A percentile compares a stretch with the other conserved stretches of the same genome.
Conservation (phyloP, 441 rosid genomes). For the Hura crepitans region DNA sequence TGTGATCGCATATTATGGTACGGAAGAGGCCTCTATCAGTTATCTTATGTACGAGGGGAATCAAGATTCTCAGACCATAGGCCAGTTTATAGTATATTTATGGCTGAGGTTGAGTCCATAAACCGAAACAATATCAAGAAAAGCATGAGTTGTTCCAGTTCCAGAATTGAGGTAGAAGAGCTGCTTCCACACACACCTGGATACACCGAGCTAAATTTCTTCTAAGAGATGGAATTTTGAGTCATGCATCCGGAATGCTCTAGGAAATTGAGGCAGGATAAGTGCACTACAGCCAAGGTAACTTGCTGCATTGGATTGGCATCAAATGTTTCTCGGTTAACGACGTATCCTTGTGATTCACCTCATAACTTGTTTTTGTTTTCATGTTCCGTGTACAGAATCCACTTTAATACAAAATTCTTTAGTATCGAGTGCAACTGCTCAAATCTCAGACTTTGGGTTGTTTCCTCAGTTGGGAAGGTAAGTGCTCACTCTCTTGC, state of each 20-base stretch:
- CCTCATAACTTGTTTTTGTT: not conserved
- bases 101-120: conserved; percentile 82
- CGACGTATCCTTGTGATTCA: conserved; percentile 4
- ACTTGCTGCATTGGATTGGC: not conserved
- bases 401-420: not conserved
- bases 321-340: conserved; percentile 11
- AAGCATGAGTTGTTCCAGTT: conserved; percentile 60
- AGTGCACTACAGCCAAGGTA: conserved; percentile 21
- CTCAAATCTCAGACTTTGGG: conserved; percentile 12
- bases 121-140: conserved; percentile 53
- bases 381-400: conserved; percentile 19
- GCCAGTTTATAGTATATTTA: conserved; percentile 84
- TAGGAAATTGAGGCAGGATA: conserved; percentile 8
- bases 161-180: conserved; percentile 89
- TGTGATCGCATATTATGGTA: conserved; percentile 97
- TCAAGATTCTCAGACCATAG: conserved; percentile 97
- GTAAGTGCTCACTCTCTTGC: conserved; percentile 14
- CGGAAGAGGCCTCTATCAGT: conserved; percentile 74
- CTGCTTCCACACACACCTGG: conserved; percentile 61
- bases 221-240: conserved; percentile 27
- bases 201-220: conserved; percentile 48
- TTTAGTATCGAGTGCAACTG: not conserved
- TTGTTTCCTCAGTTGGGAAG: conserved; percentile 20
- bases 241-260: not conserved
- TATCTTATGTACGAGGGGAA: conserved; percentile 93